Evolutionary conservation across 2,329 filamentous ascomycete genomes (phyloP).

Genomic region (Botrytis sinoallii): DNA sequence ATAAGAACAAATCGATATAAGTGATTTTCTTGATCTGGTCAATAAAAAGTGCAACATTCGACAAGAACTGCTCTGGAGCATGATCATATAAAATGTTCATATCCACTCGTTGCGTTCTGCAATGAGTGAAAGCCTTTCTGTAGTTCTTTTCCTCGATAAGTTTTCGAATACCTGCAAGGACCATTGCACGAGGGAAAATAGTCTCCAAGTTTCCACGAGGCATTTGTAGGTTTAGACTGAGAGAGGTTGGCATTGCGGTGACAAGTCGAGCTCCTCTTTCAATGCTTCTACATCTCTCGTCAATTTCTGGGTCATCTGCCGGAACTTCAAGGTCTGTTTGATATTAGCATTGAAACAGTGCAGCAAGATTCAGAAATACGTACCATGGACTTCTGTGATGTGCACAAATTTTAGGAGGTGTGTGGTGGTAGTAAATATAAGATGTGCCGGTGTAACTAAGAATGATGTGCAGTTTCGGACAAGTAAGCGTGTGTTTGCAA

Average conservation of each 20-base stretch:
- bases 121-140: conserved; percentile 77
- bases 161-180: conserved; percentile 81
- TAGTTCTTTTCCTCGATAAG: conserved; percentile 81
- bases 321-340: conserved; percentile 74
- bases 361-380: conserved; percentile 24
- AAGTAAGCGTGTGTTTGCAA: conserved; percentile 70
- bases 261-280: conserved; percentile 86
- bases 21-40: conserved; percentile 79
- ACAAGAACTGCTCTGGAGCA: conserved; percentile 79
- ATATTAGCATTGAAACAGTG: conserved; percentile 7
- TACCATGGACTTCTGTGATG: conserved; percentile 63
- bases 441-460: conserved; percentile 72
- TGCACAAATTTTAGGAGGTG: conserved; percentile 95
- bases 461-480: conserved; percentile 93
- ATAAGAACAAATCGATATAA: conserved; percentile 87
- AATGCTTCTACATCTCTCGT: conserved; percentile 88
- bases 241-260: conserved; percentile 83
- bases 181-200: conserved; percentile 87
- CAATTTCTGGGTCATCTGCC: conserved; percentile 81
- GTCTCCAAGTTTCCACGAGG: conserved; percentile 94
- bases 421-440: conserved; percentile 89
- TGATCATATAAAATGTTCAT: conserved; percentile 98
- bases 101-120: conserved; percentile 89
- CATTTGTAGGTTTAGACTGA: conserved; percentile 88
- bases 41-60: conserved; percentile 71